Evolutionary conservation across 2,329 filamentous ascomycete genomes (phyloP), one percentile per base, ranked within the genome.

Genomic region (Rachicladosporium sp.): DNA sequence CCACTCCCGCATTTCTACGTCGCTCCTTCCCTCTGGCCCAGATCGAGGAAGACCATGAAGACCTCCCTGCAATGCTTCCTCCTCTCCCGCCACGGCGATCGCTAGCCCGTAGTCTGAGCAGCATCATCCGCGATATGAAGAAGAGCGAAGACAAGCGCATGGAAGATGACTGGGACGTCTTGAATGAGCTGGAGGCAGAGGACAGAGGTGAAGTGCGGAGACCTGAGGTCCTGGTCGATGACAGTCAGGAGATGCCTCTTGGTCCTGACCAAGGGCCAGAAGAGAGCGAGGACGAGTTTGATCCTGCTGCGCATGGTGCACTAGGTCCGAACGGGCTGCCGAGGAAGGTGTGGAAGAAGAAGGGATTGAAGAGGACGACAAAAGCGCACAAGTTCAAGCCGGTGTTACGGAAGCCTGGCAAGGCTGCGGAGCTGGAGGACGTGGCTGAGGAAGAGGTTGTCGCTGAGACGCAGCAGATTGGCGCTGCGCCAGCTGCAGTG

Each of bases 311-410:
- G 2, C 23, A 27, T 27, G 52, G 52, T 12, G 50, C 47, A 10
- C 41, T 70, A 9, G 74, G 66, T 38, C 66, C 65, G n/a, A 63
- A 76, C 50, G 73, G 45, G 77, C 77, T 2, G 27, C 40, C 35
- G 8, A 57, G 77, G 30, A 74, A 70, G 39, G 61, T 74, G 1
- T 89, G 73, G 67, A 89, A 88, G 69, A 91, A 91, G 71, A 84
- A 83, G 65, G 83, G 82, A 0, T 73, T 83, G 56, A 91, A 91
- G 66, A 70, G 84, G 44, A 85, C 82, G 40, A 89, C 84, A 3
- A 69, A 78, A 45, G 67, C 70, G 35, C 69, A 74, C 40, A 86
- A 78, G 43, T 83, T 58, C 52, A 48, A 49, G 46, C 57, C 57
- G 7, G 52, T 57, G 7, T 13, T 54, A 15, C 54, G 57, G 37